phyloP scores from a whole-genome alignment of 495 filamentous ascomycete species.

The Clavariopsis aquatica region DNA sequence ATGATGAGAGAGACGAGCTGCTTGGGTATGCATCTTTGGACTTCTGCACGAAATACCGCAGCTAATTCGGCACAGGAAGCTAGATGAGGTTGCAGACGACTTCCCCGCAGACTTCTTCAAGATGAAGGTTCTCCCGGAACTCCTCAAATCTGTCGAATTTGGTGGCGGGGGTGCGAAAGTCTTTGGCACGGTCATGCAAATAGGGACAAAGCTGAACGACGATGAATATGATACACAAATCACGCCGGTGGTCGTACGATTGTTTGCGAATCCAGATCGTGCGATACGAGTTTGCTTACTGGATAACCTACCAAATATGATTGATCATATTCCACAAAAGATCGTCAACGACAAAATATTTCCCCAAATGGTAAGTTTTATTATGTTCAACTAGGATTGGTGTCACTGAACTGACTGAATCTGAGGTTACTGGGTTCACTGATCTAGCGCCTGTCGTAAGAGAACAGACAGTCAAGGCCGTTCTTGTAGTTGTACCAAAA shows the following conservation, averaged over 20 bases:
- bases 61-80: slow-evolving; percentile 58
- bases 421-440: slow-evolving; percentile 79
- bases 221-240: slow-evolving; percentile 87
- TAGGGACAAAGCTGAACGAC: slow-evolving; percentile 77
- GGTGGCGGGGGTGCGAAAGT: slow-evolving; percentile 94
- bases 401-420: neutral
- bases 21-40: slow-evolving; percentile 60
- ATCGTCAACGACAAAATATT: slow-evolving; percentile 95
- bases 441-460: slow-evolving; percentile 87
- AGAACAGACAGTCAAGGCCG: slow-evolving; percentile 93
- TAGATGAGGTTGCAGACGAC: slow-evolving; percentile 84
- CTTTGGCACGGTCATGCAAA: slow-evolving; percentile 83
- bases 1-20: slow-evolving; percentile 81
- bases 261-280: slow-evolving; percentile 89
- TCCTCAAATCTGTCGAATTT: slow-evolving; percentile 97
- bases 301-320: slow-evolving; percentile 87
- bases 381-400: no score
- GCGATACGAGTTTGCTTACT: slow-evolving; percentile 89
- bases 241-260: slow-evolving; percentile 80
- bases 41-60: slow-evolving; percentile 15
- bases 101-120: slow-evolving; percentile 98
- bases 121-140: slow-evolving; percentile 90
- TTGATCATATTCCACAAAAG: slow-evolving; percentile 85
- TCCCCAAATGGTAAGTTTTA: slow-evolving; percentile 77
- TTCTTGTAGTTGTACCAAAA: slow-evolving; percentile 80